phyloP scores from a whole-genome alignment of 2,329 filamentous ascomycete species.

The Fusarium verrucosum region DNA sequence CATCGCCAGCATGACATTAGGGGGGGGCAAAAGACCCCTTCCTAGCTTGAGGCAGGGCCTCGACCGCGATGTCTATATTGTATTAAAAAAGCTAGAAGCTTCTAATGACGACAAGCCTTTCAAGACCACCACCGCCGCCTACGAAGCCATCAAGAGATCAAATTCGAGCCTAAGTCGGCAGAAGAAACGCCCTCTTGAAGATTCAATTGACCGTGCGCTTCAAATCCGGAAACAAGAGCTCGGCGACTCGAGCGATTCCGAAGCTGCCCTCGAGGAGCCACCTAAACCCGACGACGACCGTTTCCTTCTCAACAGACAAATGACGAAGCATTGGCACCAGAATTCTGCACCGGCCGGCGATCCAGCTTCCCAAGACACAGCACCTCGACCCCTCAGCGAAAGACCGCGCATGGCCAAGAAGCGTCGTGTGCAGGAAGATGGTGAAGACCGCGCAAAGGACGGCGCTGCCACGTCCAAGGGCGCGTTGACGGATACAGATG shows the following conservation, averaged over 20 bases:
- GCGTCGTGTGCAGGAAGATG: slow-evolving; percentile 45
- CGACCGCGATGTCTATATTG: slow-evolving; percentile 79
- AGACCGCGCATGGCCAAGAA: slow-evolving; percentile 46
- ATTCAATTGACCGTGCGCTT: slow-evolving; percentile 84
- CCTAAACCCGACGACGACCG: slow-evolving; percentile 48
- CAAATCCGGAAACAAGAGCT: slow-evolving; percentile 74
- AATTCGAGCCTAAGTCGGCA: slow-evolving; percentile 87
- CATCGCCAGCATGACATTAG: slow-evolving; percentile 29
- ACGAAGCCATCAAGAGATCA: slow-evolving; percentile 82
- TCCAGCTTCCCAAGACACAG: background rate
- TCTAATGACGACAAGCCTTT: slow-evolving; percentile 62
- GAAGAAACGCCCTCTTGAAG: slow-evolving; percentile 83
- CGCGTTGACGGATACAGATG: slow-evolving; percentile 34
- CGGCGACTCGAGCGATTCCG: slow-evolving; percentile 63
- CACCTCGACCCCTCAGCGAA: slow-evolving; percentile 25
- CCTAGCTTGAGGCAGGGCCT: slow-evolving; percentile 50
- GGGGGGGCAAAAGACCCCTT: slow-evolving; percentile 15
- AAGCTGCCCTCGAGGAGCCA: slow-evolving; percentile 58
- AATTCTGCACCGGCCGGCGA: slow-evolving; percentile 17
- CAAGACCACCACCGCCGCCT: slow-evolving; percentile 68
- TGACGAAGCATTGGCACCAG: slow-evolving; percentile 54
- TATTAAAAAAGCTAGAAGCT: slow-evolving; percentile 80
- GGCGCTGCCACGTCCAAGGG: slow-evolving; percentile 26
- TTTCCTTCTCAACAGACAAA: slow-evolving; percentile 54
- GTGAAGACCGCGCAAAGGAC: slow-evolving; percentile 37